A percentile compares a stretch with the other conserved stretches of the same genome.
These are phyloP conservation scores for Begonia fuchsioides DNA, from an alignment of 306 rosid genomes.

Conservation along the genomic window DNA sequence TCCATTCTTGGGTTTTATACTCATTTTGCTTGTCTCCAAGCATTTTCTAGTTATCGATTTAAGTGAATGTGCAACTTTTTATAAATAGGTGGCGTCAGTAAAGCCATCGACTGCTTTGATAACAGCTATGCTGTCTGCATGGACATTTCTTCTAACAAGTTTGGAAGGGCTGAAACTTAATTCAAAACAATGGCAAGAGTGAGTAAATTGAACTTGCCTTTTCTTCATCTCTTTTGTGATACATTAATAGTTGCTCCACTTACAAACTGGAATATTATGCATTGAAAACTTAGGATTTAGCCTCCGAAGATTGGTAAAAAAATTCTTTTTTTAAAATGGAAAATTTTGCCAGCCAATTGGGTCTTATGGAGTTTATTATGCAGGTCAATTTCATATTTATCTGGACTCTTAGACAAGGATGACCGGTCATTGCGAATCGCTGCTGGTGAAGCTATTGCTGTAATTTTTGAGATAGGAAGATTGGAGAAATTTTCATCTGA, in stretches of 20 bases:
- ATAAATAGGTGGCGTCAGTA: slow-evolving; percentile 58
- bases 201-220: slow-evolving; percentile 16
- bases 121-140: slow-evolving; percentile 61
- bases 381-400: slow-evolving; percentile 67
- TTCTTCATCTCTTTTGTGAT: not conserved
- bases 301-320: too few relatives aligned
- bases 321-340: too few relatives aligned
- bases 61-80: slow-evolving; percentile 3
- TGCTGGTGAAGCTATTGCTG: slow-evolving; percentile 91
- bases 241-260: too few relatives aligned
- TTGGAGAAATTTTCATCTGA: slow-evolving; percentile 41
- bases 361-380: slow-evolving; percentile 9
- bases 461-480: slow-evolving; percentile 66
- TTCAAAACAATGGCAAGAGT: slow-evolving; percentile 75
- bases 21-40: too few relatives aligned
- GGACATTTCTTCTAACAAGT: slow-evolving; percentile 93
- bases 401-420: slow-evolving; percentile 78
- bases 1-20: too few relatives aligned
- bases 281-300: too few relatives aligned
- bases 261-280: too few relatives aligned
- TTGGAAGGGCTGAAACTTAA: slow-evolving; percentile 43
- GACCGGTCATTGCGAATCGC: slow-evolving; percentile 84
- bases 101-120: slow-evolving; percentile 54
- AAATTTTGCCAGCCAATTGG: not conserved
- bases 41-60: too few relatives aligned